Conservation (phyloP, 495 filamentous ascomycete species). For the Podospora pseudopauciseta region DNA sequence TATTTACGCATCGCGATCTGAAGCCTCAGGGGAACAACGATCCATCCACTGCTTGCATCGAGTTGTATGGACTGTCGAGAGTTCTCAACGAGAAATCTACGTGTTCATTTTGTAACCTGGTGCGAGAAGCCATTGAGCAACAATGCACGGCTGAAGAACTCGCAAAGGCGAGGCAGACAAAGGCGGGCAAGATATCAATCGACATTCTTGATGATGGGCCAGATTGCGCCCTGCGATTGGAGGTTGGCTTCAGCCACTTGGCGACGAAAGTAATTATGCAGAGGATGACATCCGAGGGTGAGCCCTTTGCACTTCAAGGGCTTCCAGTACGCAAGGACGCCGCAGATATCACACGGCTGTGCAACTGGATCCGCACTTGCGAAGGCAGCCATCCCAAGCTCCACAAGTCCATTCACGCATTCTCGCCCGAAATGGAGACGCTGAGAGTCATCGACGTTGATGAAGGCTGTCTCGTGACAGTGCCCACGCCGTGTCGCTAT, state of each 20-base stretch:
- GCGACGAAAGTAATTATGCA: conserved; percentile 9
- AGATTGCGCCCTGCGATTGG: conserved; percentile 14
- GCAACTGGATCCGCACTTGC: background rate
- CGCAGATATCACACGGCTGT: background rate
- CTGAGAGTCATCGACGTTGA: conserved; percentile 15
- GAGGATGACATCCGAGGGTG: conserved; percentile 5
- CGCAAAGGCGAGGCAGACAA: background rate
- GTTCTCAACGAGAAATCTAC: conserved; percentile 1
- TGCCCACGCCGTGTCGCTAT: conserved; percentile 10
- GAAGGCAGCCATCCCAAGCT: conserved; percentile 15
- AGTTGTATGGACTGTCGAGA: conserved; percentile 8
- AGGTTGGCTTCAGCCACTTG: conserved; percentile 6
- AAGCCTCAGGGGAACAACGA: conserved; percentile 12
- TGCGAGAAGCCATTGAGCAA: conserved; percentile 10
- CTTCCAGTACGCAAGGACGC: background rate
- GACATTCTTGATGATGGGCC: conserved; percentile 16
- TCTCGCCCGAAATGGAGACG: background rate
- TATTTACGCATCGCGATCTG: conserved; percentile 14
- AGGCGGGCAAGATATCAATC: conserved; percentile 7
- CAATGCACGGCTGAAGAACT: conserved; percentile 11
- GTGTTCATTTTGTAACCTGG: conserved; percentile 17
- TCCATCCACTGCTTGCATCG: conserved; percentile 6
- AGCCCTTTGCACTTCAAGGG: background rate
- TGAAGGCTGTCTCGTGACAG: conserved; percentile 6
- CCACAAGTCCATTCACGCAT: background rate